phyloP scores from a whole-genome alignment of 2,329 filamentous ascomycete species.

The Fusarium albosuccineum region DNA sequence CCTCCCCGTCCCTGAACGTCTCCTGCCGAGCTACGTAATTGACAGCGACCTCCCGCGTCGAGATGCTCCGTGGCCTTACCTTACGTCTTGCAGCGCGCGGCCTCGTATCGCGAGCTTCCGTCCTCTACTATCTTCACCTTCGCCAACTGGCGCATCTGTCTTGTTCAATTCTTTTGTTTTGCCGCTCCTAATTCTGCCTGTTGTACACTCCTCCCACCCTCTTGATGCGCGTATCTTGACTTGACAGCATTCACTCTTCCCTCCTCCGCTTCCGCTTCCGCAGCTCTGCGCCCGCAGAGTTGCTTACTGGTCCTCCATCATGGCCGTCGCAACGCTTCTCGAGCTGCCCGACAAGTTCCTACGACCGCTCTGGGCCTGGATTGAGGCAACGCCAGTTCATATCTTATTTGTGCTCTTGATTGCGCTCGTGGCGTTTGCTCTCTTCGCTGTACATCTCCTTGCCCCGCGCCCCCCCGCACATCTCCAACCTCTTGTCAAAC shows the following conservation, averaged over 20 bases:
- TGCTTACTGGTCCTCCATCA: constrained; percentile 18
- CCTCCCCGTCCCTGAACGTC: constrained; percentile 16
- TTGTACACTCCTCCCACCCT: background rate
- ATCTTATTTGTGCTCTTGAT: constrained; percentile 54
- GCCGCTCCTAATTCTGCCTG: background rate
- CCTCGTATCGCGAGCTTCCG: constrained; percentile 22
- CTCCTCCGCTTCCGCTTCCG: constrained; percentile 11
- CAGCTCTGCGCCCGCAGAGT: constrained; percentile 25
- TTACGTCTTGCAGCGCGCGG: constrained; percentile 11
- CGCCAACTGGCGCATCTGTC: constrained; percentile 17
- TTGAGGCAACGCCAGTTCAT: constrained; percentile 55
- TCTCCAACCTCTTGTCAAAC: constrained; percentile 4
- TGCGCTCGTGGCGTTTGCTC: constrained; percentile 49
- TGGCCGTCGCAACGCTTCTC: constrained; percentile 38
- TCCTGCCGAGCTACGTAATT: constrained; percentile 43
- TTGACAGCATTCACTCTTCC: background rate
- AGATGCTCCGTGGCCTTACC: constrained; percentile 42
- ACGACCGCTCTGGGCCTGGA: constrained; percentile 52
- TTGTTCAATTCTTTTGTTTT: background rate
- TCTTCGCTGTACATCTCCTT: constrained; percentile 55
- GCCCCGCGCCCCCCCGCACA: constrained; percentile 12
- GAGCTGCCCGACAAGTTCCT: constrained; percentile 53
- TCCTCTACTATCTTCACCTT: background rate
- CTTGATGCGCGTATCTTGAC: constrained; percentile 19
- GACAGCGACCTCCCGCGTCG: constrained; percentile 23